Base-by-base conservation (phyloP, 176 grass and related monocot genomes). In the Musa itinerans region DNA sequence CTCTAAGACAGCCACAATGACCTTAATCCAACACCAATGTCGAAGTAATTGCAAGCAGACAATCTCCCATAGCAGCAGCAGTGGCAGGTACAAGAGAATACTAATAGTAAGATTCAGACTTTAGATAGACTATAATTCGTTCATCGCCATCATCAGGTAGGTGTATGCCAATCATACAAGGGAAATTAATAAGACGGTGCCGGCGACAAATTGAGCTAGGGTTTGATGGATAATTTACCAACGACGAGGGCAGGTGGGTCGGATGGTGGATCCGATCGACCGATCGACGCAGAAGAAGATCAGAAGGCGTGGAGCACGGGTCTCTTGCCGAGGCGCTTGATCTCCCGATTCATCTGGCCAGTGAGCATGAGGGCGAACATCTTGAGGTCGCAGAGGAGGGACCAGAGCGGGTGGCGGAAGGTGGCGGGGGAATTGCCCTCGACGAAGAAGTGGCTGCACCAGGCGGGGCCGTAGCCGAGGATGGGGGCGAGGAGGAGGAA, bases 371-470 rank as follows among this genome's bases (percentile, higher is more conserved):
- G 17, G 17, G 43, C 25, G 68, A 70, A 70, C 68, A 70, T 70
- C 43, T 50, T 70, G 68, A 70, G 43, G 34, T 70, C 68, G 68
- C 68, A 70, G 19, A 70, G 68, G 68, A 70, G 21, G 68, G 68
- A 70, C 68, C 68, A 70, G 8, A 70, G 0, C 16, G 34, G 68
- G 68, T 59, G 54, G 24, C 26, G 26, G 73, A 75, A 75, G 73
- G 73, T 75, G 27, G 73, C 26, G 15, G 73, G 53, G 24, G 26
- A 8, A 12, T 75, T 75, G 17, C 73, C 54, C 73, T 75, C 73
- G 54, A 75, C 73, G 73, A 75, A 59, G 73, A 75, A 56, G 73
- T 75, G 73, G 17, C 73, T 75, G 73, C 43, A 75, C 73, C 73
- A 75, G 54, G 73, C 73, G 24, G 43, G 73, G 1, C 73, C 73